phyloP scores from a whole-genome alignment of 169 alveolate species.

The Amoebophrya sp. region DNA sequence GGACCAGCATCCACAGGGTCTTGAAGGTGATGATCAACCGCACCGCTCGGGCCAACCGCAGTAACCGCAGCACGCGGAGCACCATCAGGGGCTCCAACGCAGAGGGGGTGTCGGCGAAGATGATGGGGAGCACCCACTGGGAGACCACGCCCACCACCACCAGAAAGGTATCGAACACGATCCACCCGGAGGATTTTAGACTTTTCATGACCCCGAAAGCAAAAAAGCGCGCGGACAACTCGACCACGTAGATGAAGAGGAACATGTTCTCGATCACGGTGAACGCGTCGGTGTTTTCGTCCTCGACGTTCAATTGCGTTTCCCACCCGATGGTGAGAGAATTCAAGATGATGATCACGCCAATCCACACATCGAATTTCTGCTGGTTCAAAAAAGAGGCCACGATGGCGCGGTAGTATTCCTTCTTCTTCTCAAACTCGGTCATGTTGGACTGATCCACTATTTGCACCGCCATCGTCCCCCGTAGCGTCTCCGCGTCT shows the following conservation, averaged over 20 bases:
- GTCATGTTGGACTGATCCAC: neutral
- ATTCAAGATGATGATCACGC: neutral
- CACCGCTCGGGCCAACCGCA: constrained; percentile 23
- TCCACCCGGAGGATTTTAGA: neutral
- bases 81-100: neutral
- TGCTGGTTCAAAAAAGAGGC: neutral
- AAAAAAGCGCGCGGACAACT: neutral
- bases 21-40: neutral
- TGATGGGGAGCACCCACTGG: neutral
- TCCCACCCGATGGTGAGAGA: neutral
- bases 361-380: neutral
- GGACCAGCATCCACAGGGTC: constrained; percentile 30
- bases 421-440: neutral
- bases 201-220: neutral
- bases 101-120: neutral
- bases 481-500: neutral
- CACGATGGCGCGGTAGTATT: neutral
- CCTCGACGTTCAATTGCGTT: neutral
- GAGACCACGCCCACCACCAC: neutral
- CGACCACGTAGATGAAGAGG: neutral
- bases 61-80: constrained; percentile 29
- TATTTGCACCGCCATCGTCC: neutral
- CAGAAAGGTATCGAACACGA: neutral
- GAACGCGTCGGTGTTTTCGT: neutral
- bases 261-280: neutral